A percentile compares a stretch with the other conserved stretches of the same genome.
These are phyloP conservation scores for Dioscorea zingiberensis DNA, from an alignment of 106 monocot species.

Conservation along the genomic window DNA sequence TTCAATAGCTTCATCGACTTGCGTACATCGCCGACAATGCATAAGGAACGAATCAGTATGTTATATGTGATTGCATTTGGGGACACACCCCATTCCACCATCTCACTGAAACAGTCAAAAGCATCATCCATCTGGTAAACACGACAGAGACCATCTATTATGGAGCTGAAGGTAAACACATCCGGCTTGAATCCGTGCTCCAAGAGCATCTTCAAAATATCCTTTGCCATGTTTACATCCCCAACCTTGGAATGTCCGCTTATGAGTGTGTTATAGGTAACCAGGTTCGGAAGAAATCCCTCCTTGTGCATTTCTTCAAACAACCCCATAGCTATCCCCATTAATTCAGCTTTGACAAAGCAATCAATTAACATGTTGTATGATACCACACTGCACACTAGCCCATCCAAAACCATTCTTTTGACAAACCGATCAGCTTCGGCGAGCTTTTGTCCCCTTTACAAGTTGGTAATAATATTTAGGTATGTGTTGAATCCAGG, in stretches of 20 bases:
- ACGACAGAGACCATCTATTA: slow-evolving; percentile 81
- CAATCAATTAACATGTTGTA: slow-evolving; percentile 78
- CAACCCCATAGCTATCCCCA: slow-evolving; percentile 50
- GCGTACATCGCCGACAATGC: slow-evolving; percentile 34
- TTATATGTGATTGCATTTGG: slow-evolving; percentile 78
- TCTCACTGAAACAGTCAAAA: slow-evolving; percentile 65
- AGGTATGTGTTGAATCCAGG: slow-evolving; percentile 67
- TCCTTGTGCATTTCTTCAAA: slow-evolving; percentile 47
- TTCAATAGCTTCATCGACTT: slow-evolving; percentile 59
- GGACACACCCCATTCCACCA: slow-evolving; percentile 71
- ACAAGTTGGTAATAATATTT: slow-evolving; percentile 25
- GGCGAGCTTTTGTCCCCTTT: slow-evolving; percentile 26
- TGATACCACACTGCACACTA: slow-evolving; percentile 56
- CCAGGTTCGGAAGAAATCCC: slow-evolving; percentile 51
- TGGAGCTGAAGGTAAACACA: slow-evolving; percentile 71
- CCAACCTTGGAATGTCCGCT: slow-evolving; percentile 55
- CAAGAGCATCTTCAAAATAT: slow-evolving; percentile 74
- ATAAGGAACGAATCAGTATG: slow-evolving; percentile 66
- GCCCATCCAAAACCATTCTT: slow-evolving; percentile 30
- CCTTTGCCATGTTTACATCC: slow-evolving; percentile 35
- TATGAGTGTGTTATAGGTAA: slow-evolving; percentile 84
- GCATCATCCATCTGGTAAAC: slow-evolving; percentile 81
- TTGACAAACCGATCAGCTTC: slow-evolving; percentile 36
- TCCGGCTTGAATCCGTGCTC: slow-evolving; percentile 71
- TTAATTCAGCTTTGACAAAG: slow-evolving; percentile 52